phyloP scores from a whole-genome alignment of 2,329 filamentous ascomycete species.

The Dryadomyces quercivorus region DNA sequence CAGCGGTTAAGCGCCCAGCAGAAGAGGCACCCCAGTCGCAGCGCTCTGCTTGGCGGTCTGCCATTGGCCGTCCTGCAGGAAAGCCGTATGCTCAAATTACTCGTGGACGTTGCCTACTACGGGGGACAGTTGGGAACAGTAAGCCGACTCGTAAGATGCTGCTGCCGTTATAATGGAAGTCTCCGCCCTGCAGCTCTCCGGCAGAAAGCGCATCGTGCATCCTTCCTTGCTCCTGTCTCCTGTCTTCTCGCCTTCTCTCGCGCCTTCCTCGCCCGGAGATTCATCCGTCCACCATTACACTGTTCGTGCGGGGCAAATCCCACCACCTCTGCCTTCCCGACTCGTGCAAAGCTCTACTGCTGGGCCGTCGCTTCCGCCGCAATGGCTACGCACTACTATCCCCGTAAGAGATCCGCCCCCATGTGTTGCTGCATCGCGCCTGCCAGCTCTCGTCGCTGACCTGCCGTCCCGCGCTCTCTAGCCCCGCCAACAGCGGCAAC shows the following conservation, averaged over 20 bases:
- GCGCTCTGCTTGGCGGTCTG: not conserved
- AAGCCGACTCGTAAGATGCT: not conserved
- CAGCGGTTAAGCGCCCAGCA: not conserved
- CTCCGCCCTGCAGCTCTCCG: not conserved
- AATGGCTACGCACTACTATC: constrained; percentile 1
- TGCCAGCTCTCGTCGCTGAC: not conserved
- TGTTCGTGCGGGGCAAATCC: not conserved
- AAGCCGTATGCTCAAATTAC: not conserved
- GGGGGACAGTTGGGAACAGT: not conserved
- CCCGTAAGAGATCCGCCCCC: not conserved
- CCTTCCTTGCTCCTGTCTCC: not conserved
- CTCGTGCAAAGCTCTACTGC: not conserved
- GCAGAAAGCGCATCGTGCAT: not conserved
- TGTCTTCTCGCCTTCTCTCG: not conserved
- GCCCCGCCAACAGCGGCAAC: constrained; percentile 13
- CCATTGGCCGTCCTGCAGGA: not conserved
- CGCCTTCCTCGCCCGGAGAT: not conserved
- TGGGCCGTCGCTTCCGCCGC: not conserved
- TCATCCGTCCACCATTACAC: no score
- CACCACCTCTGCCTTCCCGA: not conserved
- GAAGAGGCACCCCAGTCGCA: not conserved
- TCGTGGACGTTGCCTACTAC: not conserved
- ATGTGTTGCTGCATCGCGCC: not conserved
- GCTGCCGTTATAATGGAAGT: not conserved
- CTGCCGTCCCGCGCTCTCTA: not conserved